These are phyloP conservation scores for Akanthomyces dipterigenus DNA, from an alignment of 2,329 filamentous ascomycete species.

Conservation along the genomic window DNA sequence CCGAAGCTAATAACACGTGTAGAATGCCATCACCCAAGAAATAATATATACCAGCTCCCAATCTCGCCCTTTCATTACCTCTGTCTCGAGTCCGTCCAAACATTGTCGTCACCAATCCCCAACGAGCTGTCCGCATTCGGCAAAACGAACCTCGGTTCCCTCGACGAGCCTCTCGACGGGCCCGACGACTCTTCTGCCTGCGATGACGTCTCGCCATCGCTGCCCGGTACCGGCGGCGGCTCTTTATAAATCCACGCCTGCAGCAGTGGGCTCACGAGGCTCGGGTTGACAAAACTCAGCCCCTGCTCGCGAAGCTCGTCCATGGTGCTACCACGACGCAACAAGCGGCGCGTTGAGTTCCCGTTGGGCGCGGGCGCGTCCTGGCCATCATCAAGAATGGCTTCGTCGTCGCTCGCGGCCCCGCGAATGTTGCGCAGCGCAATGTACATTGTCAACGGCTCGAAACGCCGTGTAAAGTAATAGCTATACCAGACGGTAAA, in stretches of 20 bases:
- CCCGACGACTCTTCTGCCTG: conserved; percentile 18
- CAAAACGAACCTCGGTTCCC: conserved; percentile 22
- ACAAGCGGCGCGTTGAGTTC: conserved; percentile 27
- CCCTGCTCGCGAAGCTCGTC: conserved; percentile 69
- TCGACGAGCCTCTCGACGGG: conserved; percentile 13
- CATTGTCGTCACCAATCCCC: conserved; percentile 33
- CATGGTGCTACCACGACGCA: conserved; percentile 55
- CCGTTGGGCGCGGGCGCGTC: not conserved
- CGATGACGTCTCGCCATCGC: conserved; percentile 13
- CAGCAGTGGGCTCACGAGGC: conserved; percentile 59
- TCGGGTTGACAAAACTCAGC: conserved; percentile 69
- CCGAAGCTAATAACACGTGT: not conserved
- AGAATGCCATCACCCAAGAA: conserved; percentile 7
- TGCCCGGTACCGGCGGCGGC: conserved; percentile 34
- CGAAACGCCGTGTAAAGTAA: conserved; percentile 73
- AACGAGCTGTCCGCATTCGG: conserved; percentile 29
- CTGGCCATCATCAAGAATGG: conserved; percentile 28
- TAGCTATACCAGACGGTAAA: conserved; percentile 86
- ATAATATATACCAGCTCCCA: not conserved
- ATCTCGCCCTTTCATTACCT: not conserved
- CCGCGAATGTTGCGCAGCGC: conserved; percentile 75
- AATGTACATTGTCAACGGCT: conserved; percentile 87
- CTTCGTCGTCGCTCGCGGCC: conserved; percentile 32
- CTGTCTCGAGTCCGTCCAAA: conserved; percentile 25
- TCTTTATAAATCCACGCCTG: conserved; percentile 63